These are phyloP conservation scores for Powellomyces hirtus DNA, from an alignment of 192 early-diverging fungal genomes.

Conservation along the genomic window DNA sequence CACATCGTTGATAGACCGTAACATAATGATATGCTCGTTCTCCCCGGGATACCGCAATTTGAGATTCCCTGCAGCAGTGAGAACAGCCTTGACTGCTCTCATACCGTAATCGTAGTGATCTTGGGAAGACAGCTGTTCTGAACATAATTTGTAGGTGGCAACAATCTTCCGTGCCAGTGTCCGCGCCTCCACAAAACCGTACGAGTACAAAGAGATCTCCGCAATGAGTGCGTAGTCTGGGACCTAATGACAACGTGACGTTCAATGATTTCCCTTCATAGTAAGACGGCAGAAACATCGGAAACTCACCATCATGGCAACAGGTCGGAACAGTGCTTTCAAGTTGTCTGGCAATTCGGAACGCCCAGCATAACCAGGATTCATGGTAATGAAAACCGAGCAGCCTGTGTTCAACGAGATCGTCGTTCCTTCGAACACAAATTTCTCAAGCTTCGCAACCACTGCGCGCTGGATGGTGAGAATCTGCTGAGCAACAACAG, in stretches of 20 bases:
- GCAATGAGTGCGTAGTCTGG: slow-evolving; percentile 63
- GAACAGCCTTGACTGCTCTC: slow-evolving; percentile 61
- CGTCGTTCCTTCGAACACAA: slow-evolving; percentile 63
- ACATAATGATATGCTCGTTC: slow-evolving; percentile 61
- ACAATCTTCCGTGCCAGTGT: slow-evolving; percentile 59
- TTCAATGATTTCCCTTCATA: neutral
- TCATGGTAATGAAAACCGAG: slow-evolving; percentile 65
- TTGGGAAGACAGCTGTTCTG: slow-evolving; percentile 62
- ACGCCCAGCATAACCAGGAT: slow-evolving; percentile 62
- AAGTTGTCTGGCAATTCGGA: slow-evolving; percentile 60
- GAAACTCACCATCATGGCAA: slow-evolving; percentile 60
- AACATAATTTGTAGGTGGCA: slow-evolving; percentile 61
- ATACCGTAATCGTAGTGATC: slow-evolving; percentile 68
- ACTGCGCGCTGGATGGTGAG: slow-evolving; percentile 60
- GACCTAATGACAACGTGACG: slow-evolving; percentile 26
- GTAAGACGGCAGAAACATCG: neutral
- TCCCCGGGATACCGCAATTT: slow-evolving; percentile 57
- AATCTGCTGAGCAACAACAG: slow-evolving; percentile 62
- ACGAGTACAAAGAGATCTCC: slow-evolving; percentile 62
- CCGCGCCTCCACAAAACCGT: slow-evolving; percentile 58
- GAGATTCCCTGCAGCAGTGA: slow-evolving; percentile 61
- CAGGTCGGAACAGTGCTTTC: slow-evolving; percentile 62
- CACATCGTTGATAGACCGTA: slow-evolving; percentile 59
- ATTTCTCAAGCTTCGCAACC: slow-evolving; percentile 55
- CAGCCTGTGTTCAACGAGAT: slow-evolving; percentile 59